These are phyloP conservation scores for Linnemannia schmuckeri DNA, from an alignment of 192 early-diverging fungal species.

Conservation along the genomic window DNA sequence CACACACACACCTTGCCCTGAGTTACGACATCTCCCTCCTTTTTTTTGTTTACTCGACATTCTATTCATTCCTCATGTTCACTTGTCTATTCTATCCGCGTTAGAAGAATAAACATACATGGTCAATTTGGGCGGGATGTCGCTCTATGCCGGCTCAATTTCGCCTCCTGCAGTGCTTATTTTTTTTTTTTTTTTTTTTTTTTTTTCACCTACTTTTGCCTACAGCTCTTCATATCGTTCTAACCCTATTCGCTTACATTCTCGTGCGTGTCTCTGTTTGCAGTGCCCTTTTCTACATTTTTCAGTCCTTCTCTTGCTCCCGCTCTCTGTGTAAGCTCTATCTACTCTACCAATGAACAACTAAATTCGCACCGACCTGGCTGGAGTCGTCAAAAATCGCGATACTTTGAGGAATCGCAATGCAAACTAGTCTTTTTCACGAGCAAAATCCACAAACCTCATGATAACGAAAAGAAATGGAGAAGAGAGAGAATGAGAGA, in stretches of 20 bases:
- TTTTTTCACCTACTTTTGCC: background rate
- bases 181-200: background rate
- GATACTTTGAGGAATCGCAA: background rate
- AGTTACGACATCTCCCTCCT: background rate
- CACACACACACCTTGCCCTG: background rate
- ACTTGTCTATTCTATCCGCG: background rate
- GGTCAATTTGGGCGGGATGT: background rate
- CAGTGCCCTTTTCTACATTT: no score
- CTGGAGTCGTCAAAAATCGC: background rate
- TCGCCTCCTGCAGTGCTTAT: conserved; percentile 1
- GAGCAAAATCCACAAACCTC: background rate
- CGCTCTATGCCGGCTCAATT: background rate
- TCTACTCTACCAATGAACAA: no score
- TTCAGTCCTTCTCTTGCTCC: no score
- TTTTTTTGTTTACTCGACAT: no score
- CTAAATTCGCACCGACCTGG: no score
- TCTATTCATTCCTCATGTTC: background rate
- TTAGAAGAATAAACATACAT: background rate
- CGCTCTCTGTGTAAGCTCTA: no score
- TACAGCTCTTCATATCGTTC: background rate
- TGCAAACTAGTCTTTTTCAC: background rate
- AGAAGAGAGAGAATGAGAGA: background rate
- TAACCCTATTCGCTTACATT: background rate
- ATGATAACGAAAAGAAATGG: background rate
- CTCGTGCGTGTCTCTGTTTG: no score